These are phyloP conservation scores for Cantharellus cinnabarinus DNA, from an alignment of 768 basidiomycete species.

Conservation along the genomic window DNA sequence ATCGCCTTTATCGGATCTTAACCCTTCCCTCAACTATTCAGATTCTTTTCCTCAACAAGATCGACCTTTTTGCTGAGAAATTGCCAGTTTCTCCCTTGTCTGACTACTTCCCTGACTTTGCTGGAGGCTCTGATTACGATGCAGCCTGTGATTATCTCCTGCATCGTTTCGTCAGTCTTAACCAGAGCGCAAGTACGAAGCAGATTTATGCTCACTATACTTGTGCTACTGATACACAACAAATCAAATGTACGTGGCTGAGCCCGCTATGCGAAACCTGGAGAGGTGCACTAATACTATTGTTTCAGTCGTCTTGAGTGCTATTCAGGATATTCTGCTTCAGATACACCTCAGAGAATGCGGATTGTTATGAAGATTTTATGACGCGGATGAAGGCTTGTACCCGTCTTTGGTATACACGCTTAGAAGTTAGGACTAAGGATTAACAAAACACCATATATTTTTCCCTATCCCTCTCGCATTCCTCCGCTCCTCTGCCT, in stretches of 20 bases:
- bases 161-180: conserved; percentile 6
- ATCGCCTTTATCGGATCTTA: background rate
- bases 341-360: conserved; percentile 75
- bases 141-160: conserved; percentile 7
- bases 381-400: background rate
- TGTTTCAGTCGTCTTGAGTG: conserved; percentile 47
- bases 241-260: conserved; percentile 51
- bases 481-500: background rate
- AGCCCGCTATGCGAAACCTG: background rate
- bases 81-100: conserved; percentile 15
- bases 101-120: conserved; percentile 3
- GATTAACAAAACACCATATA: background rate
- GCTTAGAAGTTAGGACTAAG: too few species aligned
- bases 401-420: too few species aligned
- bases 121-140: conserved; percentile 4
- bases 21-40: background rate
- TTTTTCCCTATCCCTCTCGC: background rate
- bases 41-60: conserved; percentile 21
- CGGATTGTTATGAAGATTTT: conserved; percentile 36
- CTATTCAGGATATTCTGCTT: conserved; percentile 74
- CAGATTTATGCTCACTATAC: conserved; percentile 88
- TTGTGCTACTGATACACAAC: conserved; percentile 83
- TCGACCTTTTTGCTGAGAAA: conserved; percentile 18
- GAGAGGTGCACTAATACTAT: background rate
- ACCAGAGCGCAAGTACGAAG: conserved; percentile 31